Evolutionary conservation across 2,329 filamentous ascomycete genomes (phyloP).

Genomic region (Stachybotrys elegans): DNA sequence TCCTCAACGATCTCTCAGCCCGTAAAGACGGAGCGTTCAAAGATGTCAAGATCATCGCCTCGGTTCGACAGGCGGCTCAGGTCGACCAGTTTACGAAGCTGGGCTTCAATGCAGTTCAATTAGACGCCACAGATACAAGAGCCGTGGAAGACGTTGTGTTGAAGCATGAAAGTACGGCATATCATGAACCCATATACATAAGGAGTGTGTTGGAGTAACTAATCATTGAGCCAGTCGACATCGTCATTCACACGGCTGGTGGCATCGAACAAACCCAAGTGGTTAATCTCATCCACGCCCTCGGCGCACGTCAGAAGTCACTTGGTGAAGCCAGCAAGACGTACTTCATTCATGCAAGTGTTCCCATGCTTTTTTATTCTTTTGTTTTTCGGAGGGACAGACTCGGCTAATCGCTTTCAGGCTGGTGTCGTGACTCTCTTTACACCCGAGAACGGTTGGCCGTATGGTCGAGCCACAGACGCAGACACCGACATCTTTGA

Average conservation of each 20-base stretch:
- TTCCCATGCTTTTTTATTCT: accelerated
- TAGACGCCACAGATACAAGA: slow-evolving; percentile 25
- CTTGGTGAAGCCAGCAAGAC: slow-evolving; percentile 17
- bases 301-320: slow-evolving; percentile 26
- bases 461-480: slow-evolving; percentile 23
- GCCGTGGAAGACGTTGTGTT: slow-evolving; percentile 15
- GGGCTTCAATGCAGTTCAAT: slow-evolving; percentile 21
- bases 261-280: slow-evolving; percentile 19
- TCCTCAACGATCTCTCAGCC: slow-evolving; percentile 25
- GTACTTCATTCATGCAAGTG: slow-evolving; percentile 28
- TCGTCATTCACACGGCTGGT: slow-evolving; percentile 30
- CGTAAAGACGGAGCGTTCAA: slow-evolving; percentile 15
- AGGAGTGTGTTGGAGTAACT: accelerated
- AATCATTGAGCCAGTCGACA: slow-evolving; percentile 21
- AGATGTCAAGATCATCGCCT: slow-evolving; percentile 20
- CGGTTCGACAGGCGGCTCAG: slow-evolving; percentile 27
- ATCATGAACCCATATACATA: accelerated
- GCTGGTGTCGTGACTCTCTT: slow-evolving; percentile 22
- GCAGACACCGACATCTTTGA: slow-evolving; percentile 20
- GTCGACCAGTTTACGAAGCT: slow-evolving; percentile 22
- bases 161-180: slow-evolving; percentile 18
- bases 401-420: slow-evolving; percentile 7
- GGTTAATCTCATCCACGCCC: slow-evolving; percentile 24
- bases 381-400: too few species aligned
- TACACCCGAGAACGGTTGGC: slow-evolving; percentile 23